Evolutionary conservation across 176 grass and related monocot genomes (phyloP).

Genomic region (Tillandsia leiboldiana): DNA sequence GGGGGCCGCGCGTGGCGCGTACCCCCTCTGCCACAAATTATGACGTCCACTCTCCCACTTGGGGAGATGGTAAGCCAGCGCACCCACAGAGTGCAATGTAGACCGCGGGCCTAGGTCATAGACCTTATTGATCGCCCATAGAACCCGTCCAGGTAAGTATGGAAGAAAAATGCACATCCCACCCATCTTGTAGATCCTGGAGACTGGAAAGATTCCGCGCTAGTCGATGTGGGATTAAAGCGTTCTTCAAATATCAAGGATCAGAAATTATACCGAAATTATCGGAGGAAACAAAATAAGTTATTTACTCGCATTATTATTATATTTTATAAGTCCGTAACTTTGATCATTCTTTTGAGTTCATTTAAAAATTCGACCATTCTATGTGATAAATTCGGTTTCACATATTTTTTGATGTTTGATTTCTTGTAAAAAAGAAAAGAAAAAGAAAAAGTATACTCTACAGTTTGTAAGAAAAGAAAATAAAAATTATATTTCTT

Average conservation of each 20-base stretch:
- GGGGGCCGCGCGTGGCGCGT: slow-evolving; percentile 17
- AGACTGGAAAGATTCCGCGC: fast-evolving
- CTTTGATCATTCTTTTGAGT: too few relatives aligned
- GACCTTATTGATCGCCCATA: not conserved
- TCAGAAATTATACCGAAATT: too few relatives aligned
- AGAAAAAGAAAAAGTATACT: too few relatives aligned
- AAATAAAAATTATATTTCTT: not conserved
- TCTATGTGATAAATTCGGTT: too few relatives aligned
- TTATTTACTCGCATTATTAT: too few relatives aligned
- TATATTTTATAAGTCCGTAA: too few relatives aligned
- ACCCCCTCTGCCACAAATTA: not conserved
- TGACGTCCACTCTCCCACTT: not conserved
- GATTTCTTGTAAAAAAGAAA: too few relatives aligned
- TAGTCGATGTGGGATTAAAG: slow-evolving; percentile 5
- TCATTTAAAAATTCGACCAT: too few relatives aligned
- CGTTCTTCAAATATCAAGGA: not conserved
- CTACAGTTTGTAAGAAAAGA: too few relatives aligned
- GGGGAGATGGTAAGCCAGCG: not conserved
- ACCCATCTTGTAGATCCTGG: not conserved
- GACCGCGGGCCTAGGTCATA: not conserved
- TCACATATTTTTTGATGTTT: too few relatives aligned
- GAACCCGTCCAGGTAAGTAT: slow-evolving; percentile 15
- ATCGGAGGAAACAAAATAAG: too few relatives aligned
- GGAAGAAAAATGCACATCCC: fast-evolving
- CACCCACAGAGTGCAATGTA: not conserved